Evolutionary conservation across 768 basidiomycete genomes (phyloP).

Genomic region (Artomyces pyxidatus): DNA sequence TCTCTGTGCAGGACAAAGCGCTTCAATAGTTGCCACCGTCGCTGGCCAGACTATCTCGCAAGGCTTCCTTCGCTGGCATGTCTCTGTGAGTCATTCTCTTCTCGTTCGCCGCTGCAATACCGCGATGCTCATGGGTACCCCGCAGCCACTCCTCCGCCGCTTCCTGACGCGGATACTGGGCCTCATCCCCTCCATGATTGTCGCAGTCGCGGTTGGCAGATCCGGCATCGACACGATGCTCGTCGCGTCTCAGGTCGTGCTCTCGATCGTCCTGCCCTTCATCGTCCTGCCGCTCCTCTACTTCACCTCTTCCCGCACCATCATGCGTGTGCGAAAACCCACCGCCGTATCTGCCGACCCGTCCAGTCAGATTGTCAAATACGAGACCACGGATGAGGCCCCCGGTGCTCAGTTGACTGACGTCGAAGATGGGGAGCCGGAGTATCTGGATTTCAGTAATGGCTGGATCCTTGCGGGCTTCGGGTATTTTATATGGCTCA

Average conservation of each 20-base stretch:
- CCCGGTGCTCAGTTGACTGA: not conserved
- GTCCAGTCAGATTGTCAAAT: not conserved
- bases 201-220: slow-evolving; percentile 66
- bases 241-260: slow-evolving; percentile 78
- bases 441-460: slow-evolving; percentile 56
- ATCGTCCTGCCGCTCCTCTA: slow-evolving; percentile 75
- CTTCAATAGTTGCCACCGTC: slow-evolving; percentile 83
- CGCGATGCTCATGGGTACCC: slow-evolving; percentile 10
- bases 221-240: slow-evolving; percentile 69
- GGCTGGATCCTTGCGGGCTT: slow-evolving; percentile 40
- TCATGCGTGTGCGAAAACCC: slow-evolving; percentile 51
- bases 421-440: slow-evolving; percentile 21
- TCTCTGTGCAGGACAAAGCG: slow-evolving; percentile 73
- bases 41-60: slow-evolving; percentile 88
- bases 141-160: slow-evolving; percentile 68
- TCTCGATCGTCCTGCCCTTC: slow-evolving; percentile 81
- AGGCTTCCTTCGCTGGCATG: slow-evolving; percentile 82
- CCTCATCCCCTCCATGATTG: slow-evolving; percentile 73
- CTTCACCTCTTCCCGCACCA: slow-evolving; percentile 53
- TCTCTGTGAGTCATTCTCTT: slow-evolving; percentile 42
- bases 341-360: not conserved
- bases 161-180: slow-evolving; percentile 74
- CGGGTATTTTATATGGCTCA: slow-evolving; percentile 52
- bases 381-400: not conserved
- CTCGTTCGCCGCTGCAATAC: slow-evolving; percentile 17